Evolutionary conservation across 345 rosid species (phyloP).

Genomic region (Populus alba): DNA sequence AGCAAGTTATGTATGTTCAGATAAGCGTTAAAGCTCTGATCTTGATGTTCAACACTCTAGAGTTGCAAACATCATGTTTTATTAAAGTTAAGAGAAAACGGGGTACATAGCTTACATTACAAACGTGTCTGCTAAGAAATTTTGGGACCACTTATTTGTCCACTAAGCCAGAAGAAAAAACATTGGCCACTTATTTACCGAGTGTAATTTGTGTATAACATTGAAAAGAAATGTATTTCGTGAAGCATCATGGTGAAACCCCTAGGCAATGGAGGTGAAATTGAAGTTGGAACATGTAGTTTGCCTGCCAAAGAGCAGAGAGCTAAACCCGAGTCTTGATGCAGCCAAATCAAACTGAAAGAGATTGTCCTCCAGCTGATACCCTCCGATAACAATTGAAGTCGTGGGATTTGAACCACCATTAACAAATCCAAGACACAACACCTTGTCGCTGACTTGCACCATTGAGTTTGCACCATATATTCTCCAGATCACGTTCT

Average conservation of each 20-base stretch:
- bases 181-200: neutral
- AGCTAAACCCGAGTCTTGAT: neutral
- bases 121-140: neutral
- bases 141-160: neutral
- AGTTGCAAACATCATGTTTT: too few species aligned
- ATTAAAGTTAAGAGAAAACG: too few species aligned
- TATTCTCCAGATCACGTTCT: neutral
- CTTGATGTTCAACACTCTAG: too few species aligned
- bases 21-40: too few species aligned
- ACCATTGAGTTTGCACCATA: neutral
- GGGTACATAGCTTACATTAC: too few species aligned
- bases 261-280: constrained; percentile 3
- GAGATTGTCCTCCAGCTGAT: constrained; percentile 1
- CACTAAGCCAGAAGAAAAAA: neutral
- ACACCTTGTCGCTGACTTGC: neutral
- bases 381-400: constrained; percentile 1
- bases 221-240: too few species aligned
- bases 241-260: neutral
- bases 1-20: too few species aligned
- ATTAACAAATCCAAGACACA: neutral
- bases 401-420: neutral
- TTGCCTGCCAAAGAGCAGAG: neutral
- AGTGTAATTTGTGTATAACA: too few species aligned
- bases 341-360: constrained; percentile 1
- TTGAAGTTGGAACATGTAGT: constrained; percentile 1